Conservation (phyloP, 192 early-diverging fungal species). For the Anaeromyces robustus region DNA sequence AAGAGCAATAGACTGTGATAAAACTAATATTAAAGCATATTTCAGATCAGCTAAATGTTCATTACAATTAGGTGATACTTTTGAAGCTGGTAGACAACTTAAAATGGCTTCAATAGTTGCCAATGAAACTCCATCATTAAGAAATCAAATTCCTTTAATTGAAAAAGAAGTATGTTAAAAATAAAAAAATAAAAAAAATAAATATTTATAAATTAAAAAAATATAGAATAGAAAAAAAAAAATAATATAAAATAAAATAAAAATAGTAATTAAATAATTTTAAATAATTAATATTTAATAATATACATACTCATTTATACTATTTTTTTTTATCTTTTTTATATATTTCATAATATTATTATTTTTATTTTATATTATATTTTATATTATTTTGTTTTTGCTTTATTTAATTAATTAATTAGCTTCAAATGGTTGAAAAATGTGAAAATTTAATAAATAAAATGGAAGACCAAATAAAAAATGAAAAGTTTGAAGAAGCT, state of each 20-base stretch:
- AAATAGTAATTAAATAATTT: too few species aligned
- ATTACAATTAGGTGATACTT: constrained; percentile 47
- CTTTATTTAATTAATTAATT: too few species aligned
- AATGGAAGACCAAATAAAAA: constrained; percentile 1
- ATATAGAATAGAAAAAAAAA: too few species aligned
- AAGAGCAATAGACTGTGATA: constrained; percentile 37
- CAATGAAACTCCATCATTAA: background rate
- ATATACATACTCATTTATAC: too few species aligned
- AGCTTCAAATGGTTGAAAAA: background rate
- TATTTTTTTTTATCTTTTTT: too few species aligned
- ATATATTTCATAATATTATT: too few species aligned
- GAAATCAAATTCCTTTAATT: background rate
- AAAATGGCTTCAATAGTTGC: background rate
- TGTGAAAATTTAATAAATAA: background rate
- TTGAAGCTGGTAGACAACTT: constrained; percentile 26
- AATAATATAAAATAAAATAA: too few species aligned
- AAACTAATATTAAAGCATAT: constrained; percentile 41
- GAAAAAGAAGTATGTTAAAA: background rate
- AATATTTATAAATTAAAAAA: too few species aligned
- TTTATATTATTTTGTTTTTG: too few species aligned
- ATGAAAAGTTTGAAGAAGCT: background rate
- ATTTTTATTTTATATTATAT: too few species aligned
- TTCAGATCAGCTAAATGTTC: constrained; percentile 57
- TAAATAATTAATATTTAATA: too few species aligned
- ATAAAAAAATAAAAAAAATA: too few species aligned